phyloP scores from a whole-genome alignment of 192 early-diverging fungal genomes.

The Chytriomyces hyalinus region DNA sequence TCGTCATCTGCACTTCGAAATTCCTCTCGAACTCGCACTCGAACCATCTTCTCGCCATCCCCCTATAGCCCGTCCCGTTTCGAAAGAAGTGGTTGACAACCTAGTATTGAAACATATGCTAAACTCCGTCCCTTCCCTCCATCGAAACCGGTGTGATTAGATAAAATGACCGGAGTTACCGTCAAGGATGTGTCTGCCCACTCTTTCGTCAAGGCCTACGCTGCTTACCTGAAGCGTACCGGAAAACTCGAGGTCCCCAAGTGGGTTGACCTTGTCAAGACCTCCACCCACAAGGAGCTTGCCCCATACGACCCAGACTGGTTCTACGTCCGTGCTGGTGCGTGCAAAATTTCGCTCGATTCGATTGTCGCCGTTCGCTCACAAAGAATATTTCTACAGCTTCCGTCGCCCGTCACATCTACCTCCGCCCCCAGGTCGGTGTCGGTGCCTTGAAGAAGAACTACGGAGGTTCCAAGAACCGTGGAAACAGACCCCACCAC shows the following conservation, averaged over 20 bases:
- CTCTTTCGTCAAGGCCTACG: conserved; percentile 96
- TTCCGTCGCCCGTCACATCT: conserved; percentile 97
- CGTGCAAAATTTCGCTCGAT: conserved; percentile 9
- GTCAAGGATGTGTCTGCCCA: conserved; percentile 98
- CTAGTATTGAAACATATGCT: conserved; percentile 1
- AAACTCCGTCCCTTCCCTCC: not conserved
- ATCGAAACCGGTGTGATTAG: not conserved
- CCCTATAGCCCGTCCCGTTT: not conserved
- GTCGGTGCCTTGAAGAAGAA: conserved; percentile 93
- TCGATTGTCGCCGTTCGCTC: conserved; percentile 7
- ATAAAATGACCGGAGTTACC: conserved; percentile 68
- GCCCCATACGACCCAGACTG: conserved; percentile 98
- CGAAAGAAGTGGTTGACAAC: not conserved
- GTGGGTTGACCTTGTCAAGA: conserved; percentile 99
- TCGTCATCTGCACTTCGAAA: not conserved
- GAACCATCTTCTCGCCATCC: not conserved
- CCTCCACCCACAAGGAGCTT: conserved; percentile 95
- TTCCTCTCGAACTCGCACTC: not conserved
- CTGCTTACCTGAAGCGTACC: conserved; percentile 98
- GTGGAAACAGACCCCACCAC: conserved; percentile 93
- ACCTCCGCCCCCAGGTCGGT: conserved; percentile 93
- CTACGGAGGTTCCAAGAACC: conserved; percentile 91
- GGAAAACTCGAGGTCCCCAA: conserved; percentile 98
- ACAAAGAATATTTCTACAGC: conserved; percentile 20
- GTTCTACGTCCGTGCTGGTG: conserved; percentile 97